phyloP scores from a whole-genome alignment of 345 rosid species.

The Pugionium dolabratum region DNA sequence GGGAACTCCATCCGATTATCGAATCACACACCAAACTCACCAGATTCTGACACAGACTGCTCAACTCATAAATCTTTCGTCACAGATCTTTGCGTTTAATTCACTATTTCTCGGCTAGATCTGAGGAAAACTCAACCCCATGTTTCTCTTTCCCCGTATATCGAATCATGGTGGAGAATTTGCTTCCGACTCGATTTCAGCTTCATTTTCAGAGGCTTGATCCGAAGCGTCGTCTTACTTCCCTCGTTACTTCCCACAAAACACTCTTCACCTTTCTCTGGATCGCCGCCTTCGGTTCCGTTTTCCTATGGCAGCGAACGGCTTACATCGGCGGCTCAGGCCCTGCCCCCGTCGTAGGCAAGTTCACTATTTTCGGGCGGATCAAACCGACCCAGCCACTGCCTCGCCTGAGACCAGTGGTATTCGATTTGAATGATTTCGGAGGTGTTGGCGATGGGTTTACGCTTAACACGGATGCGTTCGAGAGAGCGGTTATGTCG shows the following conservation, averaged over 20 bases:
- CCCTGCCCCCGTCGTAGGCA: slow-evolving; percentile 41
- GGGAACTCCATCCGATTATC: slow-evolving; percentile 4
- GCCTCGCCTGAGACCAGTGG: slow-evolving; percentile 62
- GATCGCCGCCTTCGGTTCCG: slow-evolving; percentile 76
- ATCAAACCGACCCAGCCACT: slow-evolving; percentile 41
- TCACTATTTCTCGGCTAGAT: slow-evolving; percentile 20
- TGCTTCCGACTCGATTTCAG: slow-evolving; percentile 51
- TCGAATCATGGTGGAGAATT: slow-evolving; percentile 59
- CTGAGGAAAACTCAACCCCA: neutral
- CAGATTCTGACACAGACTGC: slow-evolving; percentile 36
- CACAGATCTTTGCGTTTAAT: slow-evolving; percentile 26
- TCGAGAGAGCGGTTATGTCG: slow-evolving; percentile 76
- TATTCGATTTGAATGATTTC: slow-evolving; percentile 81
- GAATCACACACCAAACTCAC: slow-evolving; percentile 27
- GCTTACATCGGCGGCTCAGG: slow-evolving; percentile 25
- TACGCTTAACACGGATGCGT: slow-evolving; percentile 79
- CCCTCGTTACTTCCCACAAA: slow-evolving; percentile 66
- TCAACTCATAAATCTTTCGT: slow-evolving; percentile 13
- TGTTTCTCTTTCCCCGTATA: slow-evolving; percentile 1
- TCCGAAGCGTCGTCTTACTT: slow-evolving; percentile 56
- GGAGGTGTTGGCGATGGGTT: slow-evolving; percentile 92
- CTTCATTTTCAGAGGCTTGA: slow-evolving; percentile 54
- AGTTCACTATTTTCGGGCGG: slow-evolving; percentile 46
- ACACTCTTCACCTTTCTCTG: slow-evolving; percentile 75
- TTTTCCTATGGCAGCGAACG: slow-evolving; percentile 78